Percentiles rank a stretch among this genome's conserved stretches.
Conservation (phyloP, 2,329 filamentous ascomycete species). For the Tolypocladium pustulatum region DNA sequence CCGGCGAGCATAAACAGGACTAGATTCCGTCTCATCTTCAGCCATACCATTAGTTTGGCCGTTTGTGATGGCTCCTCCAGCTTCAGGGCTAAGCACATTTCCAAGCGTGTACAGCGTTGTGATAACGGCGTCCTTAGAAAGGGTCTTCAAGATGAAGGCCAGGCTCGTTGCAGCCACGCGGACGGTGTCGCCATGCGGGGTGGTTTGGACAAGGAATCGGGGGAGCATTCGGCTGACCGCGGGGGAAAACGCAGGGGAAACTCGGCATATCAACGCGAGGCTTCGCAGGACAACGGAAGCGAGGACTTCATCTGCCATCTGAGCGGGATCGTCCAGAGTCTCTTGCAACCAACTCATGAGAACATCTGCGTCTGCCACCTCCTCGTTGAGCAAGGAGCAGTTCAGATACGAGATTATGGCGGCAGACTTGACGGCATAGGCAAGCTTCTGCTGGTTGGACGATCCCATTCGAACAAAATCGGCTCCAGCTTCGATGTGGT, state of each 20-base stretch:
- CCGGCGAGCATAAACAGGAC: conserved; percentile 39
- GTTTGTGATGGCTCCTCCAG: conserved; percentile 43
- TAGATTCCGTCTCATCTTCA: conserved; percentile 25
- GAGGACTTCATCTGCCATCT: conserved; percentile 72
- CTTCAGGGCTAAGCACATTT: conserved; percentile 76
- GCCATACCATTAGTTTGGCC: conserved; percentile 34
- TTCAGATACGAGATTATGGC: conserved; percentile 77
- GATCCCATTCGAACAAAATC: conserved; percentile 79
- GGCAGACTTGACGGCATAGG: conserved; percentile 75
- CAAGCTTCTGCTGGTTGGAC: conserved; percentile 74
- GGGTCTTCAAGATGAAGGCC: conserved; percentile 66
- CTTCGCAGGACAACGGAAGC: conserved; percentile 71
- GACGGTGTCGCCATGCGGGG: conserved; percentile 58
- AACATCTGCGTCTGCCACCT: conserved; percentile 66
- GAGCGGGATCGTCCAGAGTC: conserved; percentile 63
- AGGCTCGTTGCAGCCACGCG: conserved; percentile 74
- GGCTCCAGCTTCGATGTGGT: conserved; percentile 74
- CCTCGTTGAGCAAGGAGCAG: conserved; percentile 72
- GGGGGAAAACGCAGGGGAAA: conserved; percentile 63
- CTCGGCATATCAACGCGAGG: conserved; percentile 70
- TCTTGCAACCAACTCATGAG: conserved; percentile 81
- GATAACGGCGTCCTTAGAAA: conserved; percentile 89
- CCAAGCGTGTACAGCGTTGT: conserved; percentile 94
- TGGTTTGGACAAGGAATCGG: conserved; percentile 78
- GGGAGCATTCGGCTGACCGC: conserved; percentile 70